Percentiles rank a stretch among this genome's conserved stretches.
phyloP scores from a whole-genome alignment of 495 filamentous ascomycete genomes.

The Penicillium longicatenatum region DNA sequence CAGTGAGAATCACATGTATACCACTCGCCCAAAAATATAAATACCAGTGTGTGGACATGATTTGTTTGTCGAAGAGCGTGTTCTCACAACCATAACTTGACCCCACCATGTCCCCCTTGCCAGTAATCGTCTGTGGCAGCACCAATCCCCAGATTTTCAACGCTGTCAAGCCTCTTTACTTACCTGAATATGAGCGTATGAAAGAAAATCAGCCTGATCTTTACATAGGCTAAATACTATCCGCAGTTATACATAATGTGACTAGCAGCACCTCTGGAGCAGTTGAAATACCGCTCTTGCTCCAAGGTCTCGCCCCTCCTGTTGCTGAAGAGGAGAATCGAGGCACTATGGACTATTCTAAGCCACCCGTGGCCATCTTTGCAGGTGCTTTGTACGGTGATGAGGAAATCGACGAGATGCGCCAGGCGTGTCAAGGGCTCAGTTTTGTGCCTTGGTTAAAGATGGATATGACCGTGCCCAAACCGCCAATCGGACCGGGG shows the following conservation, averaged over 20 bases:
- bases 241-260: background rate
- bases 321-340: background rate
- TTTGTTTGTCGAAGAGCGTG: too few relatives aligned
- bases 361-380: constrained; percentile 29
- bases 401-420: constrained; percentile 24
- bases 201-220: background rate
- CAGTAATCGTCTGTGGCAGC: constrained; percentile 32
- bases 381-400: constrained; percentile 35
- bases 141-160: constrained; percentile 24
- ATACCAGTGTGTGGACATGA: background rate
- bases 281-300: background rate
- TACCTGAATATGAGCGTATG: constrained; percentile 37
- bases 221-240: background rate
- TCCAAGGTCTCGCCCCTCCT: background rate
- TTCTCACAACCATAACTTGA: background rate
- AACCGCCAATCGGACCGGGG: constrained; percentile 31
- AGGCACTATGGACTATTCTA: constrained; percentile 3
- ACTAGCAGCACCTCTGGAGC: background rate
- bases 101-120: constrained; percentile 23
- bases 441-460: constrained; percentile 36
- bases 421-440: constrained; percentile 20
- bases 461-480: constrained; percentile 27
- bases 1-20: background rate
- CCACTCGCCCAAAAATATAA: background rate
- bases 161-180: constrained; percentile 27